These are phyloP conservation scores for Penicillium tannophilum DNA, from an alignment of 495 filamentous ascomycete species.

Conservation along the genomic window DNA sequence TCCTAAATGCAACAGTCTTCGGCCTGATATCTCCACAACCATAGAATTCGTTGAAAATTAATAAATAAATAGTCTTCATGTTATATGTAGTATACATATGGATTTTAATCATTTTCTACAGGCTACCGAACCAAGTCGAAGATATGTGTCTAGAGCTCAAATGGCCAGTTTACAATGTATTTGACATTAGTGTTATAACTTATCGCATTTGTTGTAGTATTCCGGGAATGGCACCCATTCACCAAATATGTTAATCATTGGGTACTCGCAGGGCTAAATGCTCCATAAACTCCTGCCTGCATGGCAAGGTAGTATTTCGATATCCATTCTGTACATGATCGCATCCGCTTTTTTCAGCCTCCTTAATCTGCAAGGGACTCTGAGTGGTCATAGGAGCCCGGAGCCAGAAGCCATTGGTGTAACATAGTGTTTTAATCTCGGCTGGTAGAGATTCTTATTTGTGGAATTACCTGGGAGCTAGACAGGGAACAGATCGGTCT, in stretches of 20 bases:
- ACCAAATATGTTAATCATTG: background rate
- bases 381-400: constrained; percentile 8
- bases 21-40: too few relatives aligned
- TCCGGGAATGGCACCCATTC: too few relatives aligned
- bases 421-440: background rate
- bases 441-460: background rate
- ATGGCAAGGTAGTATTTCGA: background rate
- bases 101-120: too few relatives aligned
- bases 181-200: too few relatives aligned
- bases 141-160: too few relatives aligned
- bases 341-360: constrained; percentile 2
- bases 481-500: background rate
- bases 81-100: too few relatives aligned
- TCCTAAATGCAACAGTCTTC: too few relatives aligned
- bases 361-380: constrained; percentile 4
- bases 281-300: background rate
- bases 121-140: too few relatives aligned
- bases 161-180: too few relatives aligned
- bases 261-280: background rate
- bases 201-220: too few relatives aligned
- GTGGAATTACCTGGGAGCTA: background rate
- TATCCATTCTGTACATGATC: background rate
- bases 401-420: background rate
- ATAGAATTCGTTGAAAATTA: too few relatives aligned
- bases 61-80: too few relatives aligned